These are phyloP conservation scores for Spathaspora hagerdaliae DNA, from an alignment of 805 yeast species.

Conservation along the genomic window DNA sequence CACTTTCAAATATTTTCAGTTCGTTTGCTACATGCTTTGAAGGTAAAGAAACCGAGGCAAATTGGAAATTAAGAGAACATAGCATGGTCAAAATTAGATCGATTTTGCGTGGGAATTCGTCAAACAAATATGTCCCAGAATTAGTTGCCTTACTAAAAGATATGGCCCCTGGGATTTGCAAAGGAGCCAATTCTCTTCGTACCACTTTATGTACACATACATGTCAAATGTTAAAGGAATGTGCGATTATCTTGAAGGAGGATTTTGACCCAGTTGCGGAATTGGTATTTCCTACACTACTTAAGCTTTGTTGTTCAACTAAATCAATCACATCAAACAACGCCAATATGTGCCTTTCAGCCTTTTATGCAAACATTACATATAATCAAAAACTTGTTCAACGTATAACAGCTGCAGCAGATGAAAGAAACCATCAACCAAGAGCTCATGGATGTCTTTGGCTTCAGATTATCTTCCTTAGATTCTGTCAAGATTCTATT, in stretches of 20 bases:
- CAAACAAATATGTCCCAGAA: conserved; percentile 31
- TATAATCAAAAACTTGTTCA: conserved; percentile 49
- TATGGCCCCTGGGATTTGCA: conserved; percentile 53
- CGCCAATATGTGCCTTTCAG: conserved; percentile 52
- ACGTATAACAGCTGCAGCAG: conserved; percentile 47
- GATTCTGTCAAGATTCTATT: conserved; percentile 38
- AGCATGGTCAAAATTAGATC: conserved; percentile 54
- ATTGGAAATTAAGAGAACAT: conserved; percentile 77
- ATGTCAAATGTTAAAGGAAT: conserved; percentile 73
- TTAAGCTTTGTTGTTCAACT: conserved; percentile 54
- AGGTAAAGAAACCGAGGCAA: conserved; percentile 80
- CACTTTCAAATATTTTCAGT: conserved; percentile 13
- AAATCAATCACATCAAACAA: conserved; percentile 61
- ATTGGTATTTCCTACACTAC: conserved; percentile 40
- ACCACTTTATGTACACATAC: conserved; percentile 78
- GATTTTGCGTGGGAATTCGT: conserved; percentile 56
- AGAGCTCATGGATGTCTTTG: conserved; percentile 67
- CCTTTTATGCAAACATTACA: conserved; percentile 53
- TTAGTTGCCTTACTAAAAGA: conserved; percentile 30
- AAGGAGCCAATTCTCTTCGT: conserved; percentile 68
- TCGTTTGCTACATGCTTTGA: conserved; percentile 41
- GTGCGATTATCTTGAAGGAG: conserved; percentile 38
- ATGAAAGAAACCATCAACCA: conserved; percentile 70
- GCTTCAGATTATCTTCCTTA: conserved; percentile 57
- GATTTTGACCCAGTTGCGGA: conserved; percentile 50